These are phyloP conservation scores for Fraxinus nigra DNA, from an alignment of 305 asterid species.

Conservation along the genomic window DNA sequence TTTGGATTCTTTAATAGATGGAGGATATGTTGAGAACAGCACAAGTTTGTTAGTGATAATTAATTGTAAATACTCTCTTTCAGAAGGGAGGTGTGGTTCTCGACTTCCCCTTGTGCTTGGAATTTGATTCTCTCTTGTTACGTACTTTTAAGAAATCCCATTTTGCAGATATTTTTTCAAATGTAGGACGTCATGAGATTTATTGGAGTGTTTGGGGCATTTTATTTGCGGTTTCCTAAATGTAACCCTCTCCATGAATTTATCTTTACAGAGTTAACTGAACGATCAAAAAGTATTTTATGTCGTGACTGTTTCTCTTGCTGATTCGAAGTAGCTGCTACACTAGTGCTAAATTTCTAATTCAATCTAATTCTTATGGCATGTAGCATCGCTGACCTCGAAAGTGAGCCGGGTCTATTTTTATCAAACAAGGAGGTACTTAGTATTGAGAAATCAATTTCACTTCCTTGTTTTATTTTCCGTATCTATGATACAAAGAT, in stretches of 20 bases:
- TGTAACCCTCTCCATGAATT: neutral
- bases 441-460: neutral
- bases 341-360: neutral
- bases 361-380: constrained; percentile 19
- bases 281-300: neutral
- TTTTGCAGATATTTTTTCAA: neutral
- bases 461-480: neutral
- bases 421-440: constrained; percentile 72
- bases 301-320: neutral
- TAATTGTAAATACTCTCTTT: neutral
- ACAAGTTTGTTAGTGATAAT: neutral
- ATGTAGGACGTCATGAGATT: neutral
- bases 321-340: constrained; percentile 4
- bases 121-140: neutral
- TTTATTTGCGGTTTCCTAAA: neutral
- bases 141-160: neutral
- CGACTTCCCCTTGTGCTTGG: neutral
- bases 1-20: neutral
- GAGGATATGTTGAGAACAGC: neutral
- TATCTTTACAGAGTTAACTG: neutral
- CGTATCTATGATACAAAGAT: neutral
- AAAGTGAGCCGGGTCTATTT: constrained; percentile 88
- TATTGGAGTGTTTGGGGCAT: neutral
- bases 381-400: constrained; percentile 80
- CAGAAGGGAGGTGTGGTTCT: neutral